Evolutionary conservation across 2,329 filamentous ascomycete genomes (phyloP).

Genomic region (Corynespora cassiicola): DNA sequence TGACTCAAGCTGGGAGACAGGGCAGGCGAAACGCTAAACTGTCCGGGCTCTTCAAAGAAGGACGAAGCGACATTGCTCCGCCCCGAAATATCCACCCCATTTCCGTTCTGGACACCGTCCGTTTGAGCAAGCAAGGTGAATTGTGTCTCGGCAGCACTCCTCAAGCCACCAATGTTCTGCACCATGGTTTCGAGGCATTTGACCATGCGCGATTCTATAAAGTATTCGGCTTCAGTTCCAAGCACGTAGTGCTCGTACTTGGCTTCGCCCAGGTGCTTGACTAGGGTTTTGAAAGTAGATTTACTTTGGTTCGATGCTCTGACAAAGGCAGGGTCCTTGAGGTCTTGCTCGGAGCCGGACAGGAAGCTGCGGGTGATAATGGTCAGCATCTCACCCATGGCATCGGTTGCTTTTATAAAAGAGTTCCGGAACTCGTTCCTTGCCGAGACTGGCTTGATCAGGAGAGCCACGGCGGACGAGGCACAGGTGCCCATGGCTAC

Average conservation of each 20-base stretch:
- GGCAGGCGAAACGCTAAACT: conserved; percentile 29
- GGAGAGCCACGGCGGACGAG: conserved; percentile 60
- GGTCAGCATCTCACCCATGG: conserved; percentile 80
- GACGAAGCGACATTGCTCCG: conserved; percentile 28
- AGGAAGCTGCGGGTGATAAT: conserved; percentile 84
- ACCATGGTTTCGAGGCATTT: conserved; percentile 84
- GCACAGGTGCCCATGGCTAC: conserved; percentile 64
- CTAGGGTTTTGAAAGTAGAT: conserved; percentile 71
- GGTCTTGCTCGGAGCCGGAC: conserved; percentile 79
- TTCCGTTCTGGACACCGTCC: conserved; percentile 24
- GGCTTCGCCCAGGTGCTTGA: conserved; percentile 80
- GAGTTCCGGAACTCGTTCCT: conserved; percentile 75
- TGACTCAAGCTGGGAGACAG: conserved; percentile 39
- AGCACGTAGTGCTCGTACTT: conserved; percentile 87
- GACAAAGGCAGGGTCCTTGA: conserved; percentile 71
- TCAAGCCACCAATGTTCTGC: conserved; percentile 87
- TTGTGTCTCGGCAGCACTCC: conserved; percentile 88
- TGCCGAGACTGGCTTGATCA: conserved; percentile 81
- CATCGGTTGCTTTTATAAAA: conserved; percentile 75
- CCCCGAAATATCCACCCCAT: conserved; percentile 12
- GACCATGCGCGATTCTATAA: conserved; percentile 78
- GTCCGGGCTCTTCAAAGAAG: conserved; percentile 29
- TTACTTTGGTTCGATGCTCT: conserved; percentile 69
- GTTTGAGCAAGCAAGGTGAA: conserved; percentile 80
- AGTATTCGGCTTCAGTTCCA: conserved; percentile 80